A percentile compares a stretch with the other conserved stretches of the same genome.
phyloP scores from a whole-genome alignment of 495 filamentous ascomycete species.

The Podospora pseudoanserina region DNA sequence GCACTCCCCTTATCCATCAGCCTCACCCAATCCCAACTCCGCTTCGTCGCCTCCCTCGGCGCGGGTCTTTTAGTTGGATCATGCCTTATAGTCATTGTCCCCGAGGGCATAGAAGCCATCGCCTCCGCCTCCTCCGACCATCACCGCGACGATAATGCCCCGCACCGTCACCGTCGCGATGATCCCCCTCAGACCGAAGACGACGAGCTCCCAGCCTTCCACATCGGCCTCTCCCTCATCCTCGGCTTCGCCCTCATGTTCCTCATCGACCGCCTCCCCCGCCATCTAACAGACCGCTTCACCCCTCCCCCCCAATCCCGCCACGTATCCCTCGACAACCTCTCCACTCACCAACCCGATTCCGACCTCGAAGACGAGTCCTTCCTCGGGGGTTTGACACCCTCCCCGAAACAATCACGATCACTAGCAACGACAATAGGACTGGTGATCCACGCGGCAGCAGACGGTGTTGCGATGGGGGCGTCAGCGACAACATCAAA shows the following conservation, averaged over 20 bases:
- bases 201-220: conserved; percentile 50
- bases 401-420: conserved; percentile 49
- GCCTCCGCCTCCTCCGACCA: conserved; percentile 41
- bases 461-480: conserved; percentile 95
- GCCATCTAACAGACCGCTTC: conserved; percentile 56
- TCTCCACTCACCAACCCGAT: conserved; percentile 30
- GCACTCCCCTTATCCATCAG: conserved; percentile 86
- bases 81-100: conserved; percentile 93
- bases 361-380: conserved; percentile 48
- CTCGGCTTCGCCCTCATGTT: conserved; percentile 96
- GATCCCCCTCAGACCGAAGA: conserved; percentile 10
- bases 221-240: conserved; percentile 80
- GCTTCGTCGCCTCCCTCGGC: conserved; percentile 86
- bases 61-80: conserved; percentile 94
- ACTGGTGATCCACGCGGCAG: conserved; percentile 91
- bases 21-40: conserved; percentile 81
- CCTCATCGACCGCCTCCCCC: conserved; percentile 84
- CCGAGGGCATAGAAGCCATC: conserved; percentile 90
- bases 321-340: conserved; percentile 78
- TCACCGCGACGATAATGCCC: conserved; percentile 19
- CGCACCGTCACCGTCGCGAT: not conserved
- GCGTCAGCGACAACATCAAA: conserved; percentile 73
- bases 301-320: conserved; percentile 51
- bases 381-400: conserved; percentile 48
- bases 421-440: conserved; percentile 78